phyloP scores from a whole-genome alignment of 1,284 basidiomycete genomes.

The Leccinum pallidistipes region DNA sequence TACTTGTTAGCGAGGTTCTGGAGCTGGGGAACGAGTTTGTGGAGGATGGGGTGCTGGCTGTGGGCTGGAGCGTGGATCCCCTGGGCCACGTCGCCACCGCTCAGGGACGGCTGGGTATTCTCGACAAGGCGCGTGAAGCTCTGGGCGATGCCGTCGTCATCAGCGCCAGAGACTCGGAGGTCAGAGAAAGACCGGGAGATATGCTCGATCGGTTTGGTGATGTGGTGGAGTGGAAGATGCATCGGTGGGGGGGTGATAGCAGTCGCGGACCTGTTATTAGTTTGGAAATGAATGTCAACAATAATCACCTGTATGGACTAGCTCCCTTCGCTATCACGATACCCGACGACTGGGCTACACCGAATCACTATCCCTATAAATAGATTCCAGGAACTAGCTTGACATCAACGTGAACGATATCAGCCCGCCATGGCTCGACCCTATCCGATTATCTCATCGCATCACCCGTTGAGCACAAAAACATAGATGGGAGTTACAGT shows the following conservation, averaged over 20 bases:
- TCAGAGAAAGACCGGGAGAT: conserved; percentile 14
- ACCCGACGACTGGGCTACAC: no score
- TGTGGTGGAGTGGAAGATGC: conserved; percentile 12
- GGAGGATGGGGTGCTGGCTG: conserved; percentile 37
- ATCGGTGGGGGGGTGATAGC: neutral
- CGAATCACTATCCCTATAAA: no score
- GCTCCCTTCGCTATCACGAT: no score
- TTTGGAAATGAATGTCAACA: no score
- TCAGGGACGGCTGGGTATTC: conserved; percentile 34
- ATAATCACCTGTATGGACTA: no score
- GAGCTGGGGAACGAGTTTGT: conserved; percentile 53
- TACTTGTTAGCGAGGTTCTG: conserved; percentile 51
- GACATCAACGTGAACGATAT: neutral
- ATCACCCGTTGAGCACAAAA: neutral
- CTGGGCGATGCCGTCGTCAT: conserved; percentile 36
- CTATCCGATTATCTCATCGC: no score
- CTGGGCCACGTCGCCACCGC: conserved; percentile 40
- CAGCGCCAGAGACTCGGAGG: conserved; percentile 13
- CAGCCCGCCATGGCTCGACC: no score
- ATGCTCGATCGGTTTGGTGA: conserved; percentile 28
- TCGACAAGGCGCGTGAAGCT: conserved; percentile 45
- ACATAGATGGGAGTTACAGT: no score
- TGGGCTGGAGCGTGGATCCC: conserved; percentile 45
- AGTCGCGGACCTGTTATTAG: neutral
- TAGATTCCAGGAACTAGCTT: no score